These are phyloP conservation scores for Fusarium begoniae DNA, from an alignment of 2,329 filamentous ascomycete genomes.

Conservation along the genomic window DNA sequence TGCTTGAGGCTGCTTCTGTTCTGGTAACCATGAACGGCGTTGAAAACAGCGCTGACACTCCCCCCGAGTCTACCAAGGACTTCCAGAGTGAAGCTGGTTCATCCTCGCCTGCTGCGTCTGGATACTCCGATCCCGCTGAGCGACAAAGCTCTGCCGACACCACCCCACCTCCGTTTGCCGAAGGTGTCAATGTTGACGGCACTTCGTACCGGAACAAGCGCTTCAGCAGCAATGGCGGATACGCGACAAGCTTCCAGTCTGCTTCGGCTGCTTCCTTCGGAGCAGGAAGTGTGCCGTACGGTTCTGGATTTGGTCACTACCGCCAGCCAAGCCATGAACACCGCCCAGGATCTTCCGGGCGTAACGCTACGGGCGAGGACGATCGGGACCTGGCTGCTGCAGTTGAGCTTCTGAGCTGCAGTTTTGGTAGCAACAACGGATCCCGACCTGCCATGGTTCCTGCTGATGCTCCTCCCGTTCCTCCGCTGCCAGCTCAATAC, in stretches of 20 bases:
- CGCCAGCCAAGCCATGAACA: slow-evolving; percentile 80
- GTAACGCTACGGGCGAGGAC: slow-evolving; percentile 78
- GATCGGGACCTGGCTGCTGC: slow-evolving; percentile 90
- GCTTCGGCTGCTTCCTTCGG: slow-evolving; percentile 62
- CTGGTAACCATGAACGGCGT: slow-evolving; percentile 84
- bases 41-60: slow-evolving; percentile 63
- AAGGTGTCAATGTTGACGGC: slow-evolving; percentile 66
- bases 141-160: slow-evolving; percentile 88
- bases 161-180: slow-evolving; percentile 84
- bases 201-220: slow-evolving; percentile 65
- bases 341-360: slow-evolving; percentile 82
- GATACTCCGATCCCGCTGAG: slow-evolving; percentile 80
- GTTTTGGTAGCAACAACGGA: slow-evolving; percentile 80
- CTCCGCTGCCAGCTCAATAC: slow-evolving; percentile 84
- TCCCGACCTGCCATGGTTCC: slow-evolving; percentile 71
- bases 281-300: slow-evolving; percentile 57
- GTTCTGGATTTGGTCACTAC: slow-evolving; percentile 64
- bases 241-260: slow-evolving; percentile 86
- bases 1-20: slow-evolving; percentile 96
- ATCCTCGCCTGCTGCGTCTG: slow-evolving; percentile 81
- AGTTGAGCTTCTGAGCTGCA: slow-evolving; percentile 89
- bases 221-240: slow-evolving; percentile 64
- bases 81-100: slow-evolving; percentile 84
- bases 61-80: slow-evolving; percentile 72
- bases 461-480: slow-evolving; percentile 84